Conservation (phyloP, 345 rosid species). For the Anastatica hierochuntica region DNA sequence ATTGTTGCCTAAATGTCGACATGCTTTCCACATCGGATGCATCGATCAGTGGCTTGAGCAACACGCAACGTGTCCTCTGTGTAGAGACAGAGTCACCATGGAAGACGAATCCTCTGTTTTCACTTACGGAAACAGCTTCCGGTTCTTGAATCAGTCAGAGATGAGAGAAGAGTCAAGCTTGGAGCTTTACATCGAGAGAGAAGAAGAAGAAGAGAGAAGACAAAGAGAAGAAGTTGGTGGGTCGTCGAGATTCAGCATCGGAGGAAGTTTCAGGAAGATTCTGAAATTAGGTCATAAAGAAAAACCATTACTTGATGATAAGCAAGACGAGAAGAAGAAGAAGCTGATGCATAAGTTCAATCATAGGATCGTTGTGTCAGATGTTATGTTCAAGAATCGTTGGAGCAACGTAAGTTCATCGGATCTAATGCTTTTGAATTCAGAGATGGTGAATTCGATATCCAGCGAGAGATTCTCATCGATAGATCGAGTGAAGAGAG, state of each 20-base stretch:
- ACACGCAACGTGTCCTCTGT: constrained; percentile 86
- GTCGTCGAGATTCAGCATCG: constrained; percentile 31
- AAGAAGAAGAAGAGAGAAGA: too few relatives aligned
- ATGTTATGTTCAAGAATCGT: constrained; percentile 47
- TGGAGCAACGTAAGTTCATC: constrained; percentile 89
- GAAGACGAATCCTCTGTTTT: constrained; percentile 49
- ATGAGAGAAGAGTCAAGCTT: constrained; percentile 33
- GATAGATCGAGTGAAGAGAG: constrained; percentile 4
- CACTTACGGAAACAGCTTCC: constrained; percentile 35
- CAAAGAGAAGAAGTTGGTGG: too few relatives aligned
- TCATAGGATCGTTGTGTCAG: constrained; percentile 64
- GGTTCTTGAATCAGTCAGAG: constrained; percentile 40
- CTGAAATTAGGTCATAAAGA: too few relatives aligned
- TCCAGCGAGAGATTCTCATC: constrained; percentile 47
- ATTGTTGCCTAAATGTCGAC: constrained; percentile 74
- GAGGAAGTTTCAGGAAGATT: constrained; percentile 60
- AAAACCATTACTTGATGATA: constrained; percentile 11
- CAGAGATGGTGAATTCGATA: constrained; percentile 47
- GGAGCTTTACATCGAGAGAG: constrained; percentile 60
- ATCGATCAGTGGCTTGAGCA: constrained; percentile 87
- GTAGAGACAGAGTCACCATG: constrained; percentile 45
- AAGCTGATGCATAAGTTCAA: constrained; percentile 43
- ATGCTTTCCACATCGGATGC: constrained; percentile 79
- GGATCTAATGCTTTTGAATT: constrained; percentile 55
- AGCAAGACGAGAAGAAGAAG: constrained; percentile 1